These are phyloP conservation scores for Ramaria rubella DNA, from an alignment of 768 basidiomycete species.

Conservation along the genomic window DNA sequence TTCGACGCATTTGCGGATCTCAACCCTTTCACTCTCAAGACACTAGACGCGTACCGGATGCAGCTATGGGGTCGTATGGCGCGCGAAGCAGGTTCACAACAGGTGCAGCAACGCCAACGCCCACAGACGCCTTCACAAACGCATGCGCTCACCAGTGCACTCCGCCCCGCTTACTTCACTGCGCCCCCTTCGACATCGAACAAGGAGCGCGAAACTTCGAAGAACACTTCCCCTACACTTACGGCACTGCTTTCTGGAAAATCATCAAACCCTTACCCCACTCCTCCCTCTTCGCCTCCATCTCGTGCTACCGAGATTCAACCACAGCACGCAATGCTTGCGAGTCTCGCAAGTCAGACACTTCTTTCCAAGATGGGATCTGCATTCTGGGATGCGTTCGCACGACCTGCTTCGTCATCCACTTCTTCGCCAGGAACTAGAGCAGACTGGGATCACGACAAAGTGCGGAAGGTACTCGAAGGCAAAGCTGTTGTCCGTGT, in stretches of 20 bases:
- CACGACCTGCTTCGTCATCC: slow-evolving; percentile 33
- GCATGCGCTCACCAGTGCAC: slow-evolving; percentile 33
- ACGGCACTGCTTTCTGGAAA: slow-evolving; percentile 42
- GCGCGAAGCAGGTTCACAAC: slow-evolving; percentile 49
- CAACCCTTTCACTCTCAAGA: slow-evolving; percentile 84
- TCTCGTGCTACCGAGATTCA: slow-evolving; percentile 22
- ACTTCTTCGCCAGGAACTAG: slow-evolving; percentile 20
- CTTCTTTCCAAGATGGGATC: slow-evolving; percentile 59
- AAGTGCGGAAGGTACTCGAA: slow-evolving; percentile 74
- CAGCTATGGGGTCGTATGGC: slow-evolving; percentile 92
- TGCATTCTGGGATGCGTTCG: slow-evolving; percentile 89
- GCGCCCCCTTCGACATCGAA: not conserved
- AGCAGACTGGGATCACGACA: slow-evolving; percentile 59
- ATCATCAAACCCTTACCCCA: slow-evolving; percentile 22
- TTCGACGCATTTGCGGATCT: slow-evolving; percentile 77
- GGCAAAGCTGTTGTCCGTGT: slow-evolving; percentile 75
- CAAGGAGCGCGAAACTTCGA: slow-evolving; percentile 4
- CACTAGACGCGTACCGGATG: slow-evolving; percentile 80
- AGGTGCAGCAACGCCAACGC: slow-evolving; percentile 22
- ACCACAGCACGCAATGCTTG: slow-evolving; percentile 47
- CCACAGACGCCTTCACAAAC: slow-evolving; percentile 21
- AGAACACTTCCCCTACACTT: slow-evolving; percentile 5
- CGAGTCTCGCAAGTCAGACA: slow-evolving; percentile 75
- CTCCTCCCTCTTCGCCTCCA: slow-evolving; percentile 23
- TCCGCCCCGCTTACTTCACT: slow-evolving; percentile 34